These are phyloP conservation scores for Colletotrichum higginsianum DNA, from an alignment of 2,329 filamentous ascomycete species.

Conservation along the genomic window DNA sequence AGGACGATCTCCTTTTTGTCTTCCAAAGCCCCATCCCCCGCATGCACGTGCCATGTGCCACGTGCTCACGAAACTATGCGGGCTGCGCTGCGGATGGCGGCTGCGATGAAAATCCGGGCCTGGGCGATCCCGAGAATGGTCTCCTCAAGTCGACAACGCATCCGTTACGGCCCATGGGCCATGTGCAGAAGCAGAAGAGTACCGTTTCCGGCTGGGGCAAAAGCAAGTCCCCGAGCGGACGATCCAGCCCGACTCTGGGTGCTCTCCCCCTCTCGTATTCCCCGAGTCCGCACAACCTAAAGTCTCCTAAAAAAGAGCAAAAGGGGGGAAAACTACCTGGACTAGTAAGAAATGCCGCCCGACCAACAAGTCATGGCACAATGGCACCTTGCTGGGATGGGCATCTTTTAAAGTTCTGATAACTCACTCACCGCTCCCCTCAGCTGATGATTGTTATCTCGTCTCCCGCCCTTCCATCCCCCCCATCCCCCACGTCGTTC, in stretches of 20 bases:
- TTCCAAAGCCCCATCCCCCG: neutral
- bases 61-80: conserved; percentile 28
- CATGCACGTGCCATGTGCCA: conserved; percentile 34
- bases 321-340: neutral
- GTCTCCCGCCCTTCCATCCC: neutral
- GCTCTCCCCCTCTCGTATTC: conserved; percentile 19
- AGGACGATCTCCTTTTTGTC: no score
- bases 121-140: conserved; percentile 23
- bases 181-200: no score
- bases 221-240: conserved; percentile 11
- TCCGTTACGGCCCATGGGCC: no score
- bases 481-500: conserved; percentile 19
- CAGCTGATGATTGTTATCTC: conserved; percentile 4
- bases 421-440: conserved; percentile 6
- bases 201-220: neutral
- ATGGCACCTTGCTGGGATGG: conserved; percentile 11
- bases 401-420: neutral
- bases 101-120: neutral
- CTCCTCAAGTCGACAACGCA: no score
- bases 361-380: neutral
- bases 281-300: neutral
- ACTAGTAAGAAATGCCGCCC: neutral
- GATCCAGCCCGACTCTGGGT: no score
- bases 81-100: conserved; percentile 2
- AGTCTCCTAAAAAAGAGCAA: neutral